Evolutionary conservation across 495 filamentous ascomycete genomes (phyloP).

Genomic region (Xylaria scruposa): DNA sequence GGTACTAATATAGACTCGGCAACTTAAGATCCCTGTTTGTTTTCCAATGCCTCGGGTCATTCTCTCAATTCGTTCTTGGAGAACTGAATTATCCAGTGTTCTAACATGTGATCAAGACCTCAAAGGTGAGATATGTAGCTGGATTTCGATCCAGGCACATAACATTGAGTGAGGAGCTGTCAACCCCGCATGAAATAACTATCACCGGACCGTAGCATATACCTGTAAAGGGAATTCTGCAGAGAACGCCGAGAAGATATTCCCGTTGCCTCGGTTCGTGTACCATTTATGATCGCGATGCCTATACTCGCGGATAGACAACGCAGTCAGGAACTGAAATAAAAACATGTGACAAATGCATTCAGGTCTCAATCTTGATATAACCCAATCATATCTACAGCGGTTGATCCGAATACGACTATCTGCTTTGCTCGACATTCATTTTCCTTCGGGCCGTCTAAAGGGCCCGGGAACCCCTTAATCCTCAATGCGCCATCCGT

Average conservation of each 20-base stretch:
- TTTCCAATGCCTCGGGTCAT: slow-evolving; percentile 10
- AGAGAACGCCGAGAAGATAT: neutral
- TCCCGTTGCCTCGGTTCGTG: neutral
- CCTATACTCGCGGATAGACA: neutral
- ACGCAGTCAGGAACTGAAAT: neutral
- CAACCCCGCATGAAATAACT: neutral
- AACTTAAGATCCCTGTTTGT: neutral
- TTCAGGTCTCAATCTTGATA: neutral
- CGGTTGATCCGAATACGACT: neutral
- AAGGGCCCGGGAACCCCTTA: neutral
- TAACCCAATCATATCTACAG: neutral
- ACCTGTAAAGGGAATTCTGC: neutral
- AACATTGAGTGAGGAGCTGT: neutral
- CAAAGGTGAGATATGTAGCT: neutral
- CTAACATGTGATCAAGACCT: slow-evolving; percentile 5
- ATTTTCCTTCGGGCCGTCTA: neutral
- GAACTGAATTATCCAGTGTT: neutral
- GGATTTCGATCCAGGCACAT: neutral
- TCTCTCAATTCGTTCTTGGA: neutral
- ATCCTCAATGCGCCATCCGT: too few relatives aligned
- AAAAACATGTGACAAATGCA: neutral
- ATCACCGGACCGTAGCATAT: neutral
- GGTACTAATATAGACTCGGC: neutral
- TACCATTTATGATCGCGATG: neutral
- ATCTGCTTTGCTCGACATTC: neutral